Conservation (phyloP, 2,329 filamentous ascomycete species). For the Sporothrix phasma region DNA sequence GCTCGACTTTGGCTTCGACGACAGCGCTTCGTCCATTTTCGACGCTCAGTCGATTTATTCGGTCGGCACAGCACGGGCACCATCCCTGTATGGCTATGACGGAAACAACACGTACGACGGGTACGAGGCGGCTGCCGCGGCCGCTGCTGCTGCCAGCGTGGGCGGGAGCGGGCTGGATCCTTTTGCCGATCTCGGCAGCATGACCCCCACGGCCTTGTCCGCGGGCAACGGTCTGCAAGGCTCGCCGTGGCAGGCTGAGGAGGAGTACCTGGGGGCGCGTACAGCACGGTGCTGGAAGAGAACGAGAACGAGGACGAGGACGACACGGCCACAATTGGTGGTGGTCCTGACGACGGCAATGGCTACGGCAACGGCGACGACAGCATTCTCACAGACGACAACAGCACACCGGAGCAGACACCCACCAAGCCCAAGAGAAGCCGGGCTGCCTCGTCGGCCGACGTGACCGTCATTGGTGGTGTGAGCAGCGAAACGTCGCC, state of each 20-base stretch:
- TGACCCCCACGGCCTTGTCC: not conserved
- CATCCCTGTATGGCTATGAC: not conserved
- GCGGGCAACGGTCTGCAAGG: not conserved
- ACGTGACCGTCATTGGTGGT: constrained; percentile 6
- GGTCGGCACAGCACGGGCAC: constrained; percentile 9
- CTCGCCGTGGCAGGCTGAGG: constrained; percentile 13
- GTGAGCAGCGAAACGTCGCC: not conserved
- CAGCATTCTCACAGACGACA: constrained; percentile 12
- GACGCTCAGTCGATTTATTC: constrained; percentile 23
- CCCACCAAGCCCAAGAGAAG: not conserved
- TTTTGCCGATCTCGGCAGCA: constrained; percentile 9
- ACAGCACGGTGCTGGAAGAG: constrained; percentile 18
- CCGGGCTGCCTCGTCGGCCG: constrained; percentile 9
- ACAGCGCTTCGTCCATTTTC: constrained; percentile 33
- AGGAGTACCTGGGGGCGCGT: constrained; percentile 13
- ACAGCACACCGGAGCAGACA: constrained; percentile 1
- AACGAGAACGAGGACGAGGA: constrained; percentile 18
- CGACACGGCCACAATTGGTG: constrained; percentile 14
- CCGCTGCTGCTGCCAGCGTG: constrained; percentile 19
- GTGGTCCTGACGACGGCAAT: constrained; percentile 18
- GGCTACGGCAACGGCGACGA: constrained; percentile 20
- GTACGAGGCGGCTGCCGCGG: constrained; percentile 1
- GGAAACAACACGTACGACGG: not conserved
- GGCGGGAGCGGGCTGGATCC: constrained; percentile 7
- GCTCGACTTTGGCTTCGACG: constrained; percentile 39